phyloP scores from a whole-genome alignment of 2,329 filamentous ascomycete species.

The Cryphonectria parasitica region DNA sequence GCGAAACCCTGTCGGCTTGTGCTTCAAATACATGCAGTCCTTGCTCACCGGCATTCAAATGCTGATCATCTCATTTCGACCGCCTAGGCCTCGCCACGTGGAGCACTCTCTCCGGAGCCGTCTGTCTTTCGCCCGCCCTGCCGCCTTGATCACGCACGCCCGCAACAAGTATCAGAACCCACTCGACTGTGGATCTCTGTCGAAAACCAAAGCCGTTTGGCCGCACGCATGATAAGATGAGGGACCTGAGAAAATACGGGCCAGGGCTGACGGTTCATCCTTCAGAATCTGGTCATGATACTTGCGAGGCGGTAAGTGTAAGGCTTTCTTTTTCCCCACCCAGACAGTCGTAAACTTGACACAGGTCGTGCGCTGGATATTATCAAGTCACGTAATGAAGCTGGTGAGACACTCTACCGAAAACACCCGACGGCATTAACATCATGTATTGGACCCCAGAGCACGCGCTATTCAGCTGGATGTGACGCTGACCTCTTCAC shows the following conservation, averaged over 20 bases:
- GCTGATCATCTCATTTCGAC: background rate
- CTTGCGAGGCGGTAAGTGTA: background rate
- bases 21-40: background rate
- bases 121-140: background rate
- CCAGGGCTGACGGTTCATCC: background rate
- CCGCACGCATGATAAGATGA: background rate
- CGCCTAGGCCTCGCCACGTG: conserved; percentile 2
- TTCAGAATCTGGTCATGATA: background rate
- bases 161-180: background rate
- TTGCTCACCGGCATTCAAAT: background rate
- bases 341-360: background rate
- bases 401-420: background rate
- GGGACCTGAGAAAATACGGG: background rate
- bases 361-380: background rate
- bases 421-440: background rate
- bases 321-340: background rate
- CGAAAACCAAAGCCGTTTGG: background rate
- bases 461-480: background rate
- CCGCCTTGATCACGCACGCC: background rate
- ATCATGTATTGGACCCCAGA: background rate
- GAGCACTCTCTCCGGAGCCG: background rate
- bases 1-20: background rate
- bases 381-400: background rate
- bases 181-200: background rate
- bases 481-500: background rate